phyloP scores from a whole-genome alignment of 2,329 filamentous ascomycete genomes.

The Phialemoniopsis sp. region DNA sequence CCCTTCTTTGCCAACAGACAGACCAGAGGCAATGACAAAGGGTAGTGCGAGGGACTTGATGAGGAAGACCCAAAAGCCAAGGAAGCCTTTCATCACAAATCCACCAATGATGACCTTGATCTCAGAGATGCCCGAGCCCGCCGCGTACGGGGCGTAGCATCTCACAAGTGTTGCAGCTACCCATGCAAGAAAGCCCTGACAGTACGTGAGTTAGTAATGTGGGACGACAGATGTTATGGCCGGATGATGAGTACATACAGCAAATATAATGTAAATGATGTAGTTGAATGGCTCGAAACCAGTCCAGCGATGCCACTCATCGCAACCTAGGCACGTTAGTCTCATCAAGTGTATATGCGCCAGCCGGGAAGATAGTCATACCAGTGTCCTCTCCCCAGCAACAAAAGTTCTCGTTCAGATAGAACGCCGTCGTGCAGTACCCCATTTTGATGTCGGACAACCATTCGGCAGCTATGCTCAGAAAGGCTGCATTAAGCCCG shows the following conservation, averaged over 20 bases:
- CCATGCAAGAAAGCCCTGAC: slow-evolving; percentile 68
- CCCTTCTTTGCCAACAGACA: slow-evolving; percentile 95
- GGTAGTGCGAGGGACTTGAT: slow-evolving; percentile 94
- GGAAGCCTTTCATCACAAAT: slow-evolving; percentile 98
- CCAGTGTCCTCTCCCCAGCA: slow-evolving; percentile 93
- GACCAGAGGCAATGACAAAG: slow-evolving; percentile 85
- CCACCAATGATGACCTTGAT: slow-evolving; percentile 99
- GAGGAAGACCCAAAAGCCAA: slow-evolving; percentile 83
- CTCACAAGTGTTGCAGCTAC: slow-evolving; percentile 82
- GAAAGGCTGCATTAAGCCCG: slow-evolving; percentile 84
- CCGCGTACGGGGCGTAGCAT: slow-evolving; percentile 90
- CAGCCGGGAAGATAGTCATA: slow-evolving; percentile 22
- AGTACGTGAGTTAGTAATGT: too few species aligned
- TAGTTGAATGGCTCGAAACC: slow-evolving; percentile 77
- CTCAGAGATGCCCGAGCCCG: slow-evolving; percentile 94
- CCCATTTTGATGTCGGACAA: slow-evolving; percentile 91
- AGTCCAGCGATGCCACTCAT: slow-evolving; percentile 88
- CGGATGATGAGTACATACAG: too few species aligned
- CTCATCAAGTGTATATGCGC: slow-evolving; percentile 12
- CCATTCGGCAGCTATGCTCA: slow-evolving; percentile 98
- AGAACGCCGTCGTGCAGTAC: slow-evolving; percentile 94
- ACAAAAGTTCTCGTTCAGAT: slow-evolving; percentile 95
- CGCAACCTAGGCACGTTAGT: too few species aligned
- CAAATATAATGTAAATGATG: slow-evolving; percentile 80
- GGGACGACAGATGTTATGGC: too few species aligned